Base-by-base conservation (phyloP, 108 stramenopile genomes). In the Seminavis robusta region DNA sequence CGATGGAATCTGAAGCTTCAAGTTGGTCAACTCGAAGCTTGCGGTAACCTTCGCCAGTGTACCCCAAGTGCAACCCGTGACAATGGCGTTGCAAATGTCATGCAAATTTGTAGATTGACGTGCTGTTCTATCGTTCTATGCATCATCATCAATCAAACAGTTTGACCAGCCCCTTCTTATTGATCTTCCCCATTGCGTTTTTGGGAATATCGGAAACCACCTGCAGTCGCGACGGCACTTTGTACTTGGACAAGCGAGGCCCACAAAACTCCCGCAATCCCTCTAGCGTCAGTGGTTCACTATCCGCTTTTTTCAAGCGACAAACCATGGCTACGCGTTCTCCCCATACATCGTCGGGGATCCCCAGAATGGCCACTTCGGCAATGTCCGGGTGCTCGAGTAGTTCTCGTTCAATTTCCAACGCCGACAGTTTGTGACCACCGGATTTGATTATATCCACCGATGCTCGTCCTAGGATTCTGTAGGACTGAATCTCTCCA, bases 121-220 rank as follows among this genome's bases (percentile, higher is more conserved):
- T n/a, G n/a, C n/a, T n/a, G n/a, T 37, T 37, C 13, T 37, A 37
- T 8, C 10, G 13, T 37, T 8, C 8, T 37, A 13, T 11, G 10
- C 13, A 37, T 45, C 11, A 45, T 9, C 8, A 45, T n/a, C 9
- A 27, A 15, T 57, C 42, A 34, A 73, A 73, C 10, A 70, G 41
- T 3, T 59, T 32, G 13, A 70, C 64, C 20, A 86, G 44, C 47
- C 74, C 52, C 60, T 81, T 86, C 61, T 86, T 86, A 65, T 77
- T 74, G 34, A 84, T 69, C 55, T 86, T 86, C 4, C 84, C 84
- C 84, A 86, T 86, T 6, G 79, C 79, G 52, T 86, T 86, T 33
- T 77, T 74, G 20, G 80, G 77, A 24, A 81, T 79, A 42, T 64
- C 71, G 36, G 67, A 71, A 0, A 79, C 29, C 40, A 76, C 43